Percentiles rank a stretch among this genome's conserved stretches.
These are phyloP conservation scores for Solanum tarapatanum DNA, from an alignment of 257 asterid genomes.

Conservation along the genomic window DNA sequence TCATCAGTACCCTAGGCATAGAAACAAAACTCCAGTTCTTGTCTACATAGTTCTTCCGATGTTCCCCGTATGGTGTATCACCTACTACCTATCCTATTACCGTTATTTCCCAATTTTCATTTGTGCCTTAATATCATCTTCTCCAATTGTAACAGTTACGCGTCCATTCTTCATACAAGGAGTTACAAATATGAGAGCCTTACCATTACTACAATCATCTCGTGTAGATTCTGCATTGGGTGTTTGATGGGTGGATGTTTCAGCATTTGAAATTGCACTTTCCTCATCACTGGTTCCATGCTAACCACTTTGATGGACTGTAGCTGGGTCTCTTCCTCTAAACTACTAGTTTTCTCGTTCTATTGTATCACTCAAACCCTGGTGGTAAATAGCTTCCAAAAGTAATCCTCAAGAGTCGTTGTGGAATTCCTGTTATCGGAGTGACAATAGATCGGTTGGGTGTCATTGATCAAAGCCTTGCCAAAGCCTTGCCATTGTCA, in stretches of 20 bases:
- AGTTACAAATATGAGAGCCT: neutral
- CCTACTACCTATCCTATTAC: neutral
- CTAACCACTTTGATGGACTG: neutral
- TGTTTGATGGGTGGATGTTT: neutral
- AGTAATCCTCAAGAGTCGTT: neutral
- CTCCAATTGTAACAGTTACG: neutral
- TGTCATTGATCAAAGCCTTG: too few species aligned
- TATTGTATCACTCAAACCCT: neutral
- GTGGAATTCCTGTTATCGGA: neutral
- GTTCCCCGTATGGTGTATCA: neutral
- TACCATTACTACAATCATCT: neutral
- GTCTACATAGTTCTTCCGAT: neutral
- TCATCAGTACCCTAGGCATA: neutral
- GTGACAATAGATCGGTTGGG: neutral
- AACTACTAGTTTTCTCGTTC: neutral
- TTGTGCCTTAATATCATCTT: neutral
- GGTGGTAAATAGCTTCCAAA: neutral
- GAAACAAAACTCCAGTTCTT: neutral
- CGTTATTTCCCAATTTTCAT: neutral
- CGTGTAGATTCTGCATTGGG: neutral
- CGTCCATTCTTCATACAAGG: neutral
- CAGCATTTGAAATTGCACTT: neutral
- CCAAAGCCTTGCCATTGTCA: too few species aligned
- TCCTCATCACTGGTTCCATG: neutral
- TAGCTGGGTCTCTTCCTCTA: neutral